Percentiles rank a stretch among this genome's conserved stretches.
Evolutionary conservation across 2,329 filamentous ascomycete species (phyloP).

Genomic region (Tolypocladium capitatum): DNA sequence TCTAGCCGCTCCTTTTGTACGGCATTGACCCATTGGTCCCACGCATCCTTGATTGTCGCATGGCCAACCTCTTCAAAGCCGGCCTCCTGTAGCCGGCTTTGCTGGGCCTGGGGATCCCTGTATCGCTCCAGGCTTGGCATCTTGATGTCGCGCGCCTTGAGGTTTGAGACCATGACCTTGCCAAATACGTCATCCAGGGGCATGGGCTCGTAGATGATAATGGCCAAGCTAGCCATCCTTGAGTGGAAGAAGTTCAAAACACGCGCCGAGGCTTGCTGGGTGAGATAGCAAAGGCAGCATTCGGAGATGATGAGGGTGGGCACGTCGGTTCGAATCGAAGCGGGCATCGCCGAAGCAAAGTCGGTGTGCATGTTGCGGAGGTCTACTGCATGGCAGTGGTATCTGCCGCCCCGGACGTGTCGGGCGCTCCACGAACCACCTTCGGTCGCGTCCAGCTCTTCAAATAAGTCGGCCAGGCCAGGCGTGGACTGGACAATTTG

Average conservation of each 20-base stretch:
- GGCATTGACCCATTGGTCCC: constrained; percentile 57
- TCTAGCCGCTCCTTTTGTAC: constrained; percentile 71
- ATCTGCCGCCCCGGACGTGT: constrained; percentile 26
- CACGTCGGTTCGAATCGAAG: constrained; percentile 34
- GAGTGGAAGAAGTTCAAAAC: constrained; percentile 54
- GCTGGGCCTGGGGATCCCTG: constrained; percentile 54
- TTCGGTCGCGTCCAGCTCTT: constrained; percentile 15
- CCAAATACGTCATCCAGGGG: constrained; percentile 77
- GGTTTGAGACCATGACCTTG: constrained; percentile 80
- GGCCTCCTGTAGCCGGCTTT: constrained; percentile 47
- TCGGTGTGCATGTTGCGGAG: constrained; percentile 41
- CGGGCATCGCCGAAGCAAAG: constrained; percentile 2
- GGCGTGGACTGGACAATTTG: constrained; percentile 34
- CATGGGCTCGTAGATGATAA: constrained; percentile 84
- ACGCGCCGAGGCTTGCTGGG: constrained; percentile 45
- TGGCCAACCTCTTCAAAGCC: constrained; percentile 44
- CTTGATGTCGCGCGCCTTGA: constrained; percentile 66
- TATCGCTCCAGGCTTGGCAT: constrained; percentile 74
- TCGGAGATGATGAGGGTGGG: constrained; percentile 86
- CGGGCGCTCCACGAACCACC: constrained; percentile 28
- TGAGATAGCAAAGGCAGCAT: constrained; percentile 87
- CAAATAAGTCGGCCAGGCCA: constrained; percentile 24
- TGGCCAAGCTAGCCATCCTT: constrained; percentile 32
- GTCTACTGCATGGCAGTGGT: constrained; percentile 54
- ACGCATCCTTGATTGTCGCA: constrained; percentile 45